Base-by-base conservation (phyloP, 306 rosid species). In the Cicer bijugum region DNA sequence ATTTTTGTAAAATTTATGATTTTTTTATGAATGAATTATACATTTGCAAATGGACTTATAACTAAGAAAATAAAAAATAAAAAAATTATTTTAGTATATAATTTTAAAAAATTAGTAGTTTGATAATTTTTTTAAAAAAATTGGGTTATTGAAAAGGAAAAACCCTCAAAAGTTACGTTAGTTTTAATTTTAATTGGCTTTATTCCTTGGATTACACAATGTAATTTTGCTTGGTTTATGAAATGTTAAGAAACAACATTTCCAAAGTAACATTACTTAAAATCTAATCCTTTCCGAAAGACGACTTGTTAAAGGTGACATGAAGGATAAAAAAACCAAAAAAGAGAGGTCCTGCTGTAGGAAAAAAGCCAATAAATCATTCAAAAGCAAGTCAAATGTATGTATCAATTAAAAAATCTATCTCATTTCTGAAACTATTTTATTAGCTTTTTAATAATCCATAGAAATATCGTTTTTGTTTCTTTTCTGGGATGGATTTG, bases 371-470 rank as follows among this genome's bases (percentile, higher is more conserved):
- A 89, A 82, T 62, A 75, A 85, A 77, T 89, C 97, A 12, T 92
- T 92, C 84, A 90, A 90, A 77, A 92, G 97, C 96, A 89, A 92
- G 53, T 90, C 98, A 75, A n/a, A 94, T 97, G 98, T 92, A 89
- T 81, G 62, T 20, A 20, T 20, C 23, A 52, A 9, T 28, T 14
- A 40, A 38, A 47, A 38, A 33, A 11, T 5, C 23, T 14, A 35
- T 71, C 68, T 53, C 61, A 7, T 35, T 64, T 66, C 12, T 40
- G 7, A 60, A 77, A 44, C 65, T 45, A 52, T 45, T 62, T 44
- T 19, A 20, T 7, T 23, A 45, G 51, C 67, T 46, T 55, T 48
- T 63, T 52, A 67, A 43, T 16, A 46, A 39, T 52, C 67, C 9
- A 39, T n/a, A 50, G 9, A 66, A 19, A 19, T 47, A 23, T 46